Percentiles rank a stretch among this genome's conserved stretches.
phyloP scores from a whole-genome alignment of 176 grass and related monocot species.

The Juncus inflexus region DNA sequence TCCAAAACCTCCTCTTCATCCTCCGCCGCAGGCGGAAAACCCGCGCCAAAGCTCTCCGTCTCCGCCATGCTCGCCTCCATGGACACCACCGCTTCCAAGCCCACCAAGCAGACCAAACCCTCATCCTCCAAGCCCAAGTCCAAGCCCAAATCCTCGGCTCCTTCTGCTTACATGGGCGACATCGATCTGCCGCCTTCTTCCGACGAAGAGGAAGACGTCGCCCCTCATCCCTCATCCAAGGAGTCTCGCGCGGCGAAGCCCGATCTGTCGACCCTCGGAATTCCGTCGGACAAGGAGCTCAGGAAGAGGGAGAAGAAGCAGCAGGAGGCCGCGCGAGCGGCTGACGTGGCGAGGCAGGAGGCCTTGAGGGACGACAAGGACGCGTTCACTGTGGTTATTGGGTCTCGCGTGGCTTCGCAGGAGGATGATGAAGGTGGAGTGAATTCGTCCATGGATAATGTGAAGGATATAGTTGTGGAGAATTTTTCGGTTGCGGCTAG shows the following conservation, averaged over 20 bases:
- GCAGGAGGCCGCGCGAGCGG: conserved; percentile 38
- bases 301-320: conserved; percentile 93
- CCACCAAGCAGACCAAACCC: conserved; percentile 31
- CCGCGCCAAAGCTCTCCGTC: conserved; percentile 60
- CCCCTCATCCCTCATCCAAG: conserved; percentile 28
- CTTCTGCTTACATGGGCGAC: conserved; percentile 61
- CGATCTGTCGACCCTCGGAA: conserved; percentile 36
- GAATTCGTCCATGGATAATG: conserved; percentile 53
- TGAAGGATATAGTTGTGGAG: conserved; percentile 67
- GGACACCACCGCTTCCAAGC: conserved; percentile 41
- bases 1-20: conserved; percentile 25
- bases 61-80: conserved; percentile 91
- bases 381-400: conserved; percentile 85
- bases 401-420: conserved; percentile 41
- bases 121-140: conserved; percentile 32
- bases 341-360: conserved; percentile 56
- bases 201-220: conserved; percentile 61
- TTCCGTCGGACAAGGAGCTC: conserved; percentile 51
- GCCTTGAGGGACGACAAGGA: conserved; percentile 81
- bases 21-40: conserved; percentile 38
- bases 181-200: conserved; percentile 85
- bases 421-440: conserved; percentile 23
- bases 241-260: conserved; percentile 20
- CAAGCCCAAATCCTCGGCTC: conserved; percentile 39
- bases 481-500: conserved; percentile 84